phyloP scores from a whole-genome alignment of 192 early-diverging fungal genomes.

The Dimargaris xerosporica region DNA sequence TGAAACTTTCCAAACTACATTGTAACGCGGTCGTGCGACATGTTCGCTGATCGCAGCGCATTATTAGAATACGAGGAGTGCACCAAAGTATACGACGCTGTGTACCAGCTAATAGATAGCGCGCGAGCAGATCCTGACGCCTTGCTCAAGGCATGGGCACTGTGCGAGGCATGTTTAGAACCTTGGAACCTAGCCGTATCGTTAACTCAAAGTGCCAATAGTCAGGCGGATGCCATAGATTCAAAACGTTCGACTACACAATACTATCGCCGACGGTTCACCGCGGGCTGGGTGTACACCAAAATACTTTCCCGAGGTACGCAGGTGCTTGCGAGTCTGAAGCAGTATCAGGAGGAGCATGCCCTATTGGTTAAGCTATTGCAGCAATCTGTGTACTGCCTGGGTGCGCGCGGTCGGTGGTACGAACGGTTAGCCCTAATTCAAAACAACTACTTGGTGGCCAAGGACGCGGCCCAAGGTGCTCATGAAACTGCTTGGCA shows the following conservation, averaged over 20 bases:
- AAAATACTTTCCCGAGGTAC: slow-evolving; percentile 39
- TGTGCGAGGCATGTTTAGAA: neutral
- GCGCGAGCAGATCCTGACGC: neutral
- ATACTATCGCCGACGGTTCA: slow-evolving; percentile 30
- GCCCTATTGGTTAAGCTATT: slow-evolving; percentile 36
- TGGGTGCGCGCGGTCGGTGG: slow-evolving; percentile 44
- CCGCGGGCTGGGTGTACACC: slow-evolving; percentile 39
- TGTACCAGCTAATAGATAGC: neutral
- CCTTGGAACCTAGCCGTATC: neutral
- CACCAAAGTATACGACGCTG: neutral
- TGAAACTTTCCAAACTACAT: slow-evolving; percentile 6
- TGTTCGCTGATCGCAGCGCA: slow-evolving; percentile 3
- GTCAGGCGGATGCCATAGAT: too few species aligned
- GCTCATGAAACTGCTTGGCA: neutral
- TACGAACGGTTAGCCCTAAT: slow-evolving; percentile 47
- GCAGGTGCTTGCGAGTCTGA: slow-evolving; percentile 32
- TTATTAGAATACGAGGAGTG: neutral
- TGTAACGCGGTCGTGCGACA: slow-evolving; percentile 8
- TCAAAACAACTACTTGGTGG: slow-evolving; percentile 33
- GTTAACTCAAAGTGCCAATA: too few species aligned
- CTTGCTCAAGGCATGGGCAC: neutral
- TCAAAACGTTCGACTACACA: neutral
- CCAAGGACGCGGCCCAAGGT: slow-evolving; percentile 13
- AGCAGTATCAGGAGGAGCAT: slow-evolving; percentile 36
- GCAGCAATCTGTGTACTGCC: slow-evolving; percentile 34